Conservation (phyloP, 805 yeast species). For the Barnettozyma pratensis region DNA sequence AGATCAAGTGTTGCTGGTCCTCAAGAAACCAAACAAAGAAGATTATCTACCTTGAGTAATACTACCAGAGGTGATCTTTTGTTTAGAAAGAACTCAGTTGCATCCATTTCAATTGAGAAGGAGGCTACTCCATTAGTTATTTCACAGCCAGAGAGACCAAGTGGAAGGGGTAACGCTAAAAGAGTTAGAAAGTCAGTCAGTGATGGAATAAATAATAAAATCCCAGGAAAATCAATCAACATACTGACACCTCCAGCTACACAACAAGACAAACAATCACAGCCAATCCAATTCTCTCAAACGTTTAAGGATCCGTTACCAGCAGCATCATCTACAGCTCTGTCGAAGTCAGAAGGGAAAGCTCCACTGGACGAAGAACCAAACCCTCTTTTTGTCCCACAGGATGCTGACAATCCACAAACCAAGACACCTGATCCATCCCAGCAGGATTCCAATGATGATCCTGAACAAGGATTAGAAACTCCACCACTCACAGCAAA, state of each 20-base stretch:
- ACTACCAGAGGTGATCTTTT: constrained; percentile 27
- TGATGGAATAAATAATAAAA: background rate
- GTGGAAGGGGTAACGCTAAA: background rate
- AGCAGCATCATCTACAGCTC: background rate
- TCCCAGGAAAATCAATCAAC: background rate
- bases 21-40: constrained; percentile 26
- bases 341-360: constrained; percentile 4
- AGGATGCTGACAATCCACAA: background rate
- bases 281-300: background rate
- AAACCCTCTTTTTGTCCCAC: background rate
- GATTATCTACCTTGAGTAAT: constrained; percentile 36
- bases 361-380: constrained; percentile 6
- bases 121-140: constrained; percentile 5
- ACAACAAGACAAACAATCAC: background rate
- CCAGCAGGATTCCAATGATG: too few relatives aligned
- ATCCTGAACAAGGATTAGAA: too few relatives aligned
- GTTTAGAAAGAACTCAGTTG: constrained; percentile 23
- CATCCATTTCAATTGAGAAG: background rate
- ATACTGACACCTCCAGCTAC: constrained; percentile 14
- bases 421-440: too few relatives aligned
- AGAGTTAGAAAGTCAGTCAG: background rate
- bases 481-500: too few relatives aligned
- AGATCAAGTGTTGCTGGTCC: constrained; percentile 14
- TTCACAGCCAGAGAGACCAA: constrained; percentile 1
- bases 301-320: background rate